phyloP scores from a whole-genome alignment of 768 basidiomycete species.

The Gloeopeniophorella convolvens region DNA sequence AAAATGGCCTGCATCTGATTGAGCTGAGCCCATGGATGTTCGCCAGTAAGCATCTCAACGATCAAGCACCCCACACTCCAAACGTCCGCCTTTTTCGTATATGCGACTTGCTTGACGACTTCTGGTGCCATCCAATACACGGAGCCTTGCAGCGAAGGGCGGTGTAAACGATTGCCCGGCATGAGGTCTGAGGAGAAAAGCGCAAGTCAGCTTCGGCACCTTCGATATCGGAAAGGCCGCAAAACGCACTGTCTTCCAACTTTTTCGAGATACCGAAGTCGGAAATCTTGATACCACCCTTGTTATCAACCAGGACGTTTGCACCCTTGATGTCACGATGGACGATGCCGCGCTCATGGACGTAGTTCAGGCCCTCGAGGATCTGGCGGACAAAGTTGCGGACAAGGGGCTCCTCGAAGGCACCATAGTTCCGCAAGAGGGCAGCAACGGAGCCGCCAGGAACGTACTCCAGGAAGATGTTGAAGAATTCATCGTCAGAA shows the following conservation, averaged over 20 bases:
- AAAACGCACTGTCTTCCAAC: constrained; percentile 83
- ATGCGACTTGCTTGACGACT: constrained; percentile 91
- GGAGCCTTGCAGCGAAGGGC: constrained; percentile 93
- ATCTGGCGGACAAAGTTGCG: constrained; percentile 93
- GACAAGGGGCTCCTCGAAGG: constrained; percentile 89
- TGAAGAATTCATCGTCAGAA: constrained; percentile 81
- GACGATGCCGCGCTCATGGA: constrained; percentile 91
- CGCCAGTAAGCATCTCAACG: constrained; percentile 95
- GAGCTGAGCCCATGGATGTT: constrained; percentile 92
- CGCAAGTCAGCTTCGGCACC: not conserved
- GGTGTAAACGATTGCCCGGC: constrained; percentile 65
- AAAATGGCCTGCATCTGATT: constrained; percentile 99
- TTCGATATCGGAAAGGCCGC: not conserved
- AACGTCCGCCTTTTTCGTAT: constrained; percentile 90
- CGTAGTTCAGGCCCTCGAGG: constrained; percentile 78
- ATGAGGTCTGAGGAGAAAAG: constrained; percentile 31
- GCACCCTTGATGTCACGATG: constrained; percentile 99
- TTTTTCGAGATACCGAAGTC: constrained; percentile 98
- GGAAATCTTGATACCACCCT: constrained; percentile 95
- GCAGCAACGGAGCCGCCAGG: constrained; percentile 93
- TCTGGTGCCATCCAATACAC: constrained; percentile 99
- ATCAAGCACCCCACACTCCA: constrained; percentile 95
- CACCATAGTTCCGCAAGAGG: constrained; percentile 82
- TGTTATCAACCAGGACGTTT: constrained; percentile 97
- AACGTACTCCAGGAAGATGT: constrained; percentile 96